Percentiles rank a stretch among this genome's conserved stretches.
These are phyloP conservation scores for Stropharia rugosoannulata DNA, from an alignment of 768 basidiomycete species.

Conservation along the genomic window DNA sequence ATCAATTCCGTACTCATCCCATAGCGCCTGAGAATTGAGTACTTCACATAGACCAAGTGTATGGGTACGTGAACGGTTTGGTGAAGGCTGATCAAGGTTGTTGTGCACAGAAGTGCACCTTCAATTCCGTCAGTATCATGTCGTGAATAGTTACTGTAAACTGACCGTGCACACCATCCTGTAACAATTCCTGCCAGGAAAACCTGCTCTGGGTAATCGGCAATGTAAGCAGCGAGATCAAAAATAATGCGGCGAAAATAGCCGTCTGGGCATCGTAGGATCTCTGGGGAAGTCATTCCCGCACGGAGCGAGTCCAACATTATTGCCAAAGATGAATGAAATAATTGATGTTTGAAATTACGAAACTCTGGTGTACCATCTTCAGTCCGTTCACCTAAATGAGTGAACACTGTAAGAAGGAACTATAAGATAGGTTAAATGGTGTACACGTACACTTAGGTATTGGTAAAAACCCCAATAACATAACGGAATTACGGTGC, in stretches of 20 bases:
- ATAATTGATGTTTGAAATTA: constrained; percentile 27
- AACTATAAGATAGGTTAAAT: neutral
- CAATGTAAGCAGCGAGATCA: constrained; percentile 32
- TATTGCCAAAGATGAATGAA: constrained; percentile 23
- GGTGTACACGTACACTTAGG: neutral
- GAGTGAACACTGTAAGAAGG: neutral
- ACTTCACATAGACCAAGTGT: constrained; percentile 19
- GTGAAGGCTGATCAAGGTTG: too few relatives aligned
- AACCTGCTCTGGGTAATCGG: constrained; percentile 37
- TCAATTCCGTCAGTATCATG: constrained; percentile 16
- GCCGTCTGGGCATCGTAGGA: constrained; percentile 27
- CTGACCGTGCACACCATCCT: constrained; percentile 28
- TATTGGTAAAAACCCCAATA: neutral
- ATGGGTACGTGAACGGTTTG: constrained; percentile 15
- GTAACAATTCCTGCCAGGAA: constrained; percentile 29
- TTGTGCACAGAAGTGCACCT: too few relatives aligned
- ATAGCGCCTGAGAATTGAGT: constrained; percentile 9
- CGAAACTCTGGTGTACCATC: constrained; percentile 18
- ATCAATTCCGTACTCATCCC: neutral
- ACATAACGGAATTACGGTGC: neutral
- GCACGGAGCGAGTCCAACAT: constrained; percentile 22
- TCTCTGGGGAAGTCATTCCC: constrained; percentile 25
- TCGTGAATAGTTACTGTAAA: neutral
- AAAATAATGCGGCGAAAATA: constrained; percentile 26
- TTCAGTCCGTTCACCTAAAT: neutral